phyloP scores from a whole-genome alignment of 2,329 filamentous ascomycete genomes.

The Neopestalotiopsis rosae region DNA sequence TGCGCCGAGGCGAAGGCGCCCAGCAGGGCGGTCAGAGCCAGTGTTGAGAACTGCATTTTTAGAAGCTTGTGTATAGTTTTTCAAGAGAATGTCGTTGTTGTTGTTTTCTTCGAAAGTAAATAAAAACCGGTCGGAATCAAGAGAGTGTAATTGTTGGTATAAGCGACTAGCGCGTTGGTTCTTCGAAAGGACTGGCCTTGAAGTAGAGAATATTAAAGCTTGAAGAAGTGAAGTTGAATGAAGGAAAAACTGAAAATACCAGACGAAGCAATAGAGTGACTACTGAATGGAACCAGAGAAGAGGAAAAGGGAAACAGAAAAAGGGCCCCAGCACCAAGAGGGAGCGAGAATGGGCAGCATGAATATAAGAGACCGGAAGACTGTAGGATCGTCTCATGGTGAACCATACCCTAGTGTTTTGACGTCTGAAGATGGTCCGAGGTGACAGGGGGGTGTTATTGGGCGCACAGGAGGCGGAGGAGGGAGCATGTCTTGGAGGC shows the following conservation, averaged over 20 bases:
- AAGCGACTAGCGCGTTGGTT: constrained; percentile 52
- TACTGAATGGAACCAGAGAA: constrained; percentile 30
- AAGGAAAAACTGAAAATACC: constrained; percentile 27
- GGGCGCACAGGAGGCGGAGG: background rate
- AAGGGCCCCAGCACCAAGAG: constrained; percentile 24
- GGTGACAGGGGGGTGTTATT: constrained; percentile 24
- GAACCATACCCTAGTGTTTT: constrained; percentile 33
- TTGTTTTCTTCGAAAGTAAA: constrained; percentile 4
- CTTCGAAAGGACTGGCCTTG: constrained; percentile 53
- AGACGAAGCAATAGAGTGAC: constrained; percentile 25
- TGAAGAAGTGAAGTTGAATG: constrained; percentile 28
- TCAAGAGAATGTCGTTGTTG: constrained; percentile 19
- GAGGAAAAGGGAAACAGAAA: constrained; percentile 33
- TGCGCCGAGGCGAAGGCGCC: constrained; percentile 43
- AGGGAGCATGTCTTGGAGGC: background rate
- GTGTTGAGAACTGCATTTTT: constrained; percentile 60
- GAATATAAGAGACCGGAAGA: constrained; percentile 45
- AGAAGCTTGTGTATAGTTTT: constrained; percentile 22
- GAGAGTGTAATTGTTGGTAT: constrained; percentile 22
- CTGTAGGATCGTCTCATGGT: constrained; percentile 43
- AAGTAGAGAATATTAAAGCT: constrained; percentile 34
- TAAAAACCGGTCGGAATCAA: constrained; percentile 4
- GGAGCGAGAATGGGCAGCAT: constrained; percentile 38
- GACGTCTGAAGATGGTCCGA: constrained; percentile 26
- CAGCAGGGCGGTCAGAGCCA: constrained; percentile 53